Conservation (phyloP, 2,329 filamentous ascomycete species). For the Tolypocladium sp. region DNA sequence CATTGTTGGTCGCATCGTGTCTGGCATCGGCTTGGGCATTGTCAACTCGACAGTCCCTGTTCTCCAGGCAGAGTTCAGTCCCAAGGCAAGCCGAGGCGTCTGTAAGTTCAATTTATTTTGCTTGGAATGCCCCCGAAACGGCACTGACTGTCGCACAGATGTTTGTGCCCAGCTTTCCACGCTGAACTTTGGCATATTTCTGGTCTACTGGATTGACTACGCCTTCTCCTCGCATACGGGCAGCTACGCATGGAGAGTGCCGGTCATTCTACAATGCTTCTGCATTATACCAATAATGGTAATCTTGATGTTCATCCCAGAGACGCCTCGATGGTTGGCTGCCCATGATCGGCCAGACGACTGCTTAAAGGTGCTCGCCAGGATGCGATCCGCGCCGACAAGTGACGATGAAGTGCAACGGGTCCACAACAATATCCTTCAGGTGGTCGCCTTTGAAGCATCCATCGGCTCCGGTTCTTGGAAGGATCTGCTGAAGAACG, state of each 20-base stretch:
- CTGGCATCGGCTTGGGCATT: constrained; percentile 36
- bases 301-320: constrained; percentile 27
- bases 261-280: constrained; percentile 30
- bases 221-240: constrained; percentile 21
- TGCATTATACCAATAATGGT: constrained; percentile 28
- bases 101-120: constrained; percentile 7
- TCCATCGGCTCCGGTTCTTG: constrained; percentile 18
- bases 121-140: too few relatives aligned
- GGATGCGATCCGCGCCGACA: constrained; percentile 17
- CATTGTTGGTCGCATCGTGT: constrained; percentile 35
- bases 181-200: constrained; percentile 34
- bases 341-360: constrained; percentile 27
- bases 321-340: constrained; percentile 33
- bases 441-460: constrained; percentile 20
- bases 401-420: constrained; percentile 11
- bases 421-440: constrained; percentile 20
- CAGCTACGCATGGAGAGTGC: constrained; percentile 29
- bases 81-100: constrained; percentile 26
- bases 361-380: constrained; percentile 23
- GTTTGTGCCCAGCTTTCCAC: constrained; percentile 38
- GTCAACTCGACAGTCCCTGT: constrained; percentile 35
- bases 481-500: constrained; percentile 20
- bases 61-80: constrained; percentile 32
- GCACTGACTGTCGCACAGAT: constrained; percentile 12
- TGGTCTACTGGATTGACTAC: constrained; percentile 38